phyloP scores from a whole-genome alignment of 2,329 filamentous ascomycete genomes.

The Arthrobotrys iridis region DNA sequence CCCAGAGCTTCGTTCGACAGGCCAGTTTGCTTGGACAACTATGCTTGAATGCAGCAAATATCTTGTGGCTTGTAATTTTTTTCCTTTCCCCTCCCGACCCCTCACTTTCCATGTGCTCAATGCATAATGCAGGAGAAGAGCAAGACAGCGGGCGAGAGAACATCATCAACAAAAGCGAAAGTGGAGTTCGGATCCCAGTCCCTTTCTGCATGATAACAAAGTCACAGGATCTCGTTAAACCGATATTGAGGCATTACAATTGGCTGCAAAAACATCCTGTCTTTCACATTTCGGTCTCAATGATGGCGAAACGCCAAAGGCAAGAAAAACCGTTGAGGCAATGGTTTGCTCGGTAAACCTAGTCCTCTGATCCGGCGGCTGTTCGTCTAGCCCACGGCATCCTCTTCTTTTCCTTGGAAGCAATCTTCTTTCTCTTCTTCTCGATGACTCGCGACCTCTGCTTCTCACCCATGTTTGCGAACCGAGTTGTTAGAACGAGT shows the following conservation, averaged over 20 bases:
- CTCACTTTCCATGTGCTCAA: conserved; percentile 48
- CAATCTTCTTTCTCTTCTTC: conserved; percentile 87
- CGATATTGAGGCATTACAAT: conserved; percentile 44
- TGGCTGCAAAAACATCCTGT: conserved; percentile 16
- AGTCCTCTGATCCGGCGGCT: conserved; percentile 44
- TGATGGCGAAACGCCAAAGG: conserved; percentile 11
- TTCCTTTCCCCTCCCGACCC: conserved; percentile 32
- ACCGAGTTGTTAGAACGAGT: conserved; percentile 79
- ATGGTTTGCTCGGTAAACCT: conserved; percentile 43
- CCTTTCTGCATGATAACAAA: conserved; percentile 47
- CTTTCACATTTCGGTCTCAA: background rate
- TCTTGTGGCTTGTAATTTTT: conserved; percentile 21
- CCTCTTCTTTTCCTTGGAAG: conserved; percentile 78
- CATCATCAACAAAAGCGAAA: conserved; percentile 40
- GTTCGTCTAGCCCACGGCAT: conserved; percentile 52
- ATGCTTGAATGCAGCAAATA: conserved; percentile 17
- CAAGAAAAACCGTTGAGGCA: conserved; percentile 30
- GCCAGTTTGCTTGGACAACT: conserved; percentile 25
- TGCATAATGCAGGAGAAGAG: conserved; percentile 52
- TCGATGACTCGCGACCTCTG: conserved; percentile 87
- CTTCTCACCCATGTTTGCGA: conserved; percentile 82
- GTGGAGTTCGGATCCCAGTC: conserved; percentile 44
- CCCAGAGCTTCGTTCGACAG: conserved; percentile 33
- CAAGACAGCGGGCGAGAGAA: conserved; percentile 42
- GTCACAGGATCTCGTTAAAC: conserved; percentile 54